Conservation (phyloP, 148 eudicot species). For the Vaccinium myrtillus region DNA sequence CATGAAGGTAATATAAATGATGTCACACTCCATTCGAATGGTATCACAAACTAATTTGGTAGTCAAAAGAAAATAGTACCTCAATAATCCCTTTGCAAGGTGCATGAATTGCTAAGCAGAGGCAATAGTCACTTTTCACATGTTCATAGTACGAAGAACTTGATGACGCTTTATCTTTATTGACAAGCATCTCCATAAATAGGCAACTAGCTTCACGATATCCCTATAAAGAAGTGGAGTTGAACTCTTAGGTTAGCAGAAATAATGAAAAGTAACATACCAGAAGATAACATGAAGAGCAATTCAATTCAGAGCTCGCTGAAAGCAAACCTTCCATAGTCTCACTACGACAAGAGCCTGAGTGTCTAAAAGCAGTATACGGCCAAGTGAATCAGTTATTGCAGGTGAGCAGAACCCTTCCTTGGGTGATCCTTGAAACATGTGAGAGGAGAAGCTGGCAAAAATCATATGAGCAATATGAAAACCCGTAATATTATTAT, state of each 20-base stretch:
- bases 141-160: slow-evolving; percentile 39
- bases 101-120: slow-evolving; percentile 92
- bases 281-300: not conserved
- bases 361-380: slow-evolving; percentile 87
- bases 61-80: slow-evolving; percentile 39
- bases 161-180: slow-evolving; percentile 48
- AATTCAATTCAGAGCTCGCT: slow-evolving; percentile 9
- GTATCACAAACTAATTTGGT: not conserved
- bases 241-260: not conserved
- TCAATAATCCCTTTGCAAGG: slow-evolving; percentile 93
- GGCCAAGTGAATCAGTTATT: slow-evolving; percentile 97
- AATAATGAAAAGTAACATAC: not conserved
- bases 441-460: slow-evolving; percentile 81
- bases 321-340: slow-evolving; percentile 73
- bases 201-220: slow-evolving; percentile 92
- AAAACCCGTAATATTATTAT: not conserved
- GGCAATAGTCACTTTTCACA: slow-evolving; percentile 77
- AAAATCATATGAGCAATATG: not conserved
- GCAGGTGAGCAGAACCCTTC: slow-evolving; percentile 97
- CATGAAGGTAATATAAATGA: not conserved
- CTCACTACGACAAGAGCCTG: slow-evolving; percentile 95
- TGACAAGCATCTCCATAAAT: slow-evolving; percentile 84
- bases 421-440: slow-evolving; percentile 93
- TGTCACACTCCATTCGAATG: not conserved
- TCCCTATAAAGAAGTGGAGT: slow-evolving; percentile 49